These are phyloP conservation scores for Protea cynaroides DNA, from an alignment of 164 flowering plant genomes.

Conservation along the genomic window DNA sequence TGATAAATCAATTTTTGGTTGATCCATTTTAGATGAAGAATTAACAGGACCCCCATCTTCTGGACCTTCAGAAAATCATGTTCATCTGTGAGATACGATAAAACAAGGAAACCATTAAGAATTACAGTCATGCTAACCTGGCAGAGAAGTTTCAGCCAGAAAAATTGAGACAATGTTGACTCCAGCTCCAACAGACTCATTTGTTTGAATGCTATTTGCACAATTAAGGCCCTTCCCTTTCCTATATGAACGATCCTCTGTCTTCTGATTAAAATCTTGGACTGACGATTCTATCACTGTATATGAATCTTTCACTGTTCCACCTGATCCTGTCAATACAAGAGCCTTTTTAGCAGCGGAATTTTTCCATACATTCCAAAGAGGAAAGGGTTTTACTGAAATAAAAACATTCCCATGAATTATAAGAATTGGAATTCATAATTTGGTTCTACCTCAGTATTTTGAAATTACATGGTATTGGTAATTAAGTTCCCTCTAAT, in stretches of 20 bases:
- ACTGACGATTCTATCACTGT: constrained; percentile 6
- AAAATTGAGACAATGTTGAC: constrained; percentile 4
- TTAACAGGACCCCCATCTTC: constrained; percentile 5
- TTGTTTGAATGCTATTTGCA: constrained; percentile 3
- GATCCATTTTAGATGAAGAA: constrained; percentile 15
- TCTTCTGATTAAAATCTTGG: constrained; percentile 6
- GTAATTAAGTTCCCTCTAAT: background rate
- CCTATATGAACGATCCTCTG: constrained; percentile 5
- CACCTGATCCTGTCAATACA: constrained; percentile 24
- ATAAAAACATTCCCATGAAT: constrained; percentile 2
- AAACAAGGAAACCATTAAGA: background rate
- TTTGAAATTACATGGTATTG: background rate
- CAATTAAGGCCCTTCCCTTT: constrained; percentile 7
- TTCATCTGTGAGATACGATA: background rate
- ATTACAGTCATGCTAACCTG: constrained; percentile 21
- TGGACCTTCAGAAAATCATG: constrained; percentile 21
- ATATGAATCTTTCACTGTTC: constrained; percentile 12
- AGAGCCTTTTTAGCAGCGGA: constrained; percentile 6
- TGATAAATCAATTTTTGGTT: constrained; percentile 10
- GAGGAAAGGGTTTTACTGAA: background rate
- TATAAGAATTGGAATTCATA: background rate
- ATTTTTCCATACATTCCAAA: background rate
- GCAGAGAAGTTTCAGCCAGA: constrained; percentile 4
- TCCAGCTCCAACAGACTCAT: background rate
- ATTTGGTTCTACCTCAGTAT: background rate